Conservation (phyloP, 257 asterid genomes). For the Perilla frutescens region DNA sequence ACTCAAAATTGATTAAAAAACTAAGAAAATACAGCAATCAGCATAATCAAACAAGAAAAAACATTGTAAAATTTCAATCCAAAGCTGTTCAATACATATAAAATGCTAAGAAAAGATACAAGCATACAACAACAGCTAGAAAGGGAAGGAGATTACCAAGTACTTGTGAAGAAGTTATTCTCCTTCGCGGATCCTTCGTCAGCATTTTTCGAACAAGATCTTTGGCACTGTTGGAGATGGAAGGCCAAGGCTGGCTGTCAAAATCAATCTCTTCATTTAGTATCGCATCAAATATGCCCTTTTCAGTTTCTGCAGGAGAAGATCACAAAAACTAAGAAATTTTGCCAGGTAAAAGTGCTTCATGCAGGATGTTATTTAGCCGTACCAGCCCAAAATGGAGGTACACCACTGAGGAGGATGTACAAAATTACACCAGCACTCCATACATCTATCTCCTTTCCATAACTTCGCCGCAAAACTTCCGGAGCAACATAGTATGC, state of each 20-base stretch:
- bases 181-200: constrained; percentile 49
- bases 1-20: neutral
- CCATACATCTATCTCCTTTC: constrained; percentile 89
- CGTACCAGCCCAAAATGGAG: constrained; percentile 98
- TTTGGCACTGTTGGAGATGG: constrained; percentile 61
- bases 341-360: neutral
- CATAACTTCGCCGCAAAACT: constrained; percentile 76
- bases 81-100: neutral
- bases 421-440: constrained; percentile 93
- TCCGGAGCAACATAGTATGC: constrained; percentile 95
- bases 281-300: constrained; percentile 64
- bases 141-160: constrained; percentile 45
- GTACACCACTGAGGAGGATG: constrained; percentile 87
- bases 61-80: neutral
- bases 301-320: constrained; percentile 57
- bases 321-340: neutral
- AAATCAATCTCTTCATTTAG: constrained; percentile 61
- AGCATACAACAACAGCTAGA: neutral
- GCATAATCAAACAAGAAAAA: neutral
- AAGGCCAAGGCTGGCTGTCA: constrained; percentile 67
- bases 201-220: constrained; percentile 67
- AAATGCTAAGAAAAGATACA: constrained; percentile 4
- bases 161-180: constrained; percentile 64
- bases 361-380: neutral
- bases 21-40: neutral